phyloP scores from a whole-genome alignment of 805 yeast species.

The Suhomyces prunicola region DNA sequence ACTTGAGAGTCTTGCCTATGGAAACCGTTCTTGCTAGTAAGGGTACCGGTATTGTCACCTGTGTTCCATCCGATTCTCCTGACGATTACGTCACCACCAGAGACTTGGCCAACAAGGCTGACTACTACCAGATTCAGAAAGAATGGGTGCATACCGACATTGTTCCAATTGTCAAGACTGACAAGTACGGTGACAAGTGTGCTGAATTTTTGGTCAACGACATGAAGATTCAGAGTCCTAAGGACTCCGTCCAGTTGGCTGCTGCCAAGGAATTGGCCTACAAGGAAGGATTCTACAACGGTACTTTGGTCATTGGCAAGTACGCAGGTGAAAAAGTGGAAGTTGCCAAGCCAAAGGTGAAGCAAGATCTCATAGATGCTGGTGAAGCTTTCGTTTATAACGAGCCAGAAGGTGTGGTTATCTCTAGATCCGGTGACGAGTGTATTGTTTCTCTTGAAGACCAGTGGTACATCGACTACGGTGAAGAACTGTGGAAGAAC shows the following conservation, averaged over 20 bases:
- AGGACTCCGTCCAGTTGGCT: constrained; percentile 81
- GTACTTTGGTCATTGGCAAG: constrained; percentile 74
- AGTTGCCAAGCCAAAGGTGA: constrained; percentile 83
- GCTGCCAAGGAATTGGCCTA: constrained; percentile 92
- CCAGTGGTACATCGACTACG: constrained; percentile 97
- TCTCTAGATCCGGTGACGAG: constrained; percentile 94
- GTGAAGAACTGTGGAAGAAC: constrained; percentile 87
- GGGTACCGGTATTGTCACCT: constrained; percentile 99
- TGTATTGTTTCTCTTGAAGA: constrained; percentile 97
- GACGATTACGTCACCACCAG: constrained; percentile 88
- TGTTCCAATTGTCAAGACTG: constrained; percentile 72
- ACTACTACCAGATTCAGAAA: constrained; percentile 76
- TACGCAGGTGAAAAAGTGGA: constrained; percentile 90
- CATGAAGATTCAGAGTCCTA: constrained; percentile 90
- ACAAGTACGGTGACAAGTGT: constrained; percentile 81
- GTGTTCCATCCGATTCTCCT: constrained; percentile 98
- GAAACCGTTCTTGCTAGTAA: constrained; percentile 91
- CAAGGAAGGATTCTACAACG: constrained; percentile 95
- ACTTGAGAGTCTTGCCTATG: constrained; percentile 90
- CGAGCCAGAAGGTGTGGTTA: constrained; percentile 88
- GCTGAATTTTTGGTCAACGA: constrained; percentile 84
- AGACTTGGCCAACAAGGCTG: constrained; percentile 86
- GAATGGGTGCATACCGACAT: constrained; percentile 82
- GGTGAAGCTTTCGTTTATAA: constrained; percentile 86
- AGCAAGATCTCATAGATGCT: constrained; percentile 70